A percentile compares a stretch with the other conserved stretches of the same genome.
phyloP scores from a whole-genome alignment of 148 eudicot species.

The Rheum nobile region DNA sequence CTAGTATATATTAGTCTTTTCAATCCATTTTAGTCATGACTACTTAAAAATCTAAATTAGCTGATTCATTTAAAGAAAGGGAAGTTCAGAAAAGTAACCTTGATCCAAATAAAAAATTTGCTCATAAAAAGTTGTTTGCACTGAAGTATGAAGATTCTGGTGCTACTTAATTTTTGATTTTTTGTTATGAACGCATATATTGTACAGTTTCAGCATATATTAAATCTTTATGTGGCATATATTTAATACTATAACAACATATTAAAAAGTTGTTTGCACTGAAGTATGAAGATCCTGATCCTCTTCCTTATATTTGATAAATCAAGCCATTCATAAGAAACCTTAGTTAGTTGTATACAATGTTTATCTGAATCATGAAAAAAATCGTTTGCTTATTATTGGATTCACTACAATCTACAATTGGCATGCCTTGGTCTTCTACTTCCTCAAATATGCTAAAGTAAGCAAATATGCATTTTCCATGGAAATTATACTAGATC shows the following conservation, averaged over 20 bases:
- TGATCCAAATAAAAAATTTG: background rate
- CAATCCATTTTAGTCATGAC: background rate
- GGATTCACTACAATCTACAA: too few species aligned
- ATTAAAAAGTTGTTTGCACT: background rate
- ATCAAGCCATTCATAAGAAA: too few species aligned
- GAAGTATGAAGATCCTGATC: background rate
- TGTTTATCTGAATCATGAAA: too few species aligned
- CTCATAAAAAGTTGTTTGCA: background rate
- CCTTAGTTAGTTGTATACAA: too few species aligned
- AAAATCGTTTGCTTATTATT: too few species aligned
- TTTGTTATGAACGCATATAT: background rate
- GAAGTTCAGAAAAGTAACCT: background rate
- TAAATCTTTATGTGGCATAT: background rate
- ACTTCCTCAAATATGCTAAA: too few species aligned
- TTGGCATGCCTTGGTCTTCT: too few species aligned
- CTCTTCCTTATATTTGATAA: too few species aligned
- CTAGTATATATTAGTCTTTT: background rate
- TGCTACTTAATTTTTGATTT: background rate
- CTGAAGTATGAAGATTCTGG: background rate
- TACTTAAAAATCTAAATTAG: background rate
- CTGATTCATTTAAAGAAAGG: background rate
- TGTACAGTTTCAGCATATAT: background rate
- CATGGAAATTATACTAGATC: too few species aligned
- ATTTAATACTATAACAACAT: too few species aligned
- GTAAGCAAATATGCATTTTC: too few species aligned